Conservation (phyloP, 176 grass and related monocot genomes). For the Triticum timopheevii region DNA sequence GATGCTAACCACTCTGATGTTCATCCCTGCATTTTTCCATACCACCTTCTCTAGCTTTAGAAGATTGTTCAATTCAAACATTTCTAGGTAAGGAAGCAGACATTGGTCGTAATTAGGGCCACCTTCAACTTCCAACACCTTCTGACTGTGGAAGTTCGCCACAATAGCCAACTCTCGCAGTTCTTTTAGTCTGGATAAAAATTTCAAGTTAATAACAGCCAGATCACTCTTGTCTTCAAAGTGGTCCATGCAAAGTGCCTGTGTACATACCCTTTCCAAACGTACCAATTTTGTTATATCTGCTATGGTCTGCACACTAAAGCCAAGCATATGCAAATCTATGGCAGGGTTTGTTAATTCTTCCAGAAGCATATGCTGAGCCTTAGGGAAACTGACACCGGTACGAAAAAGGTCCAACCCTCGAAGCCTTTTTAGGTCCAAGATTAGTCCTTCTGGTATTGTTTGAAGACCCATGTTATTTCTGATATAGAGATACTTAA, state of each 20-base stretch:
- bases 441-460: neutral
- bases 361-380: too few species aligned
- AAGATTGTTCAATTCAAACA: neutral
- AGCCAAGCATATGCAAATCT: neutral
- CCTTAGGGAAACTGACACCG: neutral
- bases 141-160: neutral
- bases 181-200: neutral
- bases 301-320: neutral
- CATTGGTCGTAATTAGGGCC: neutral
- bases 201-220: neutral
- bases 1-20: neutral
- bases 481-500: neutral
- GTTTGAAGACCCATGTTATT: neutral
- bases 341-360: too few species aligned
- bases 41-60: neutral
- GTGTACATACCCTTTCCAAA: neutral
- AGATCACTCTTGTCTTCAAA: neutral
- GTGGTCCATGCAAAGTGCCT: neutral
- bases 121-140: neutral
- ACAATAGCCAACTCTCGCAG: neutral
- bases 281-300: neutral
- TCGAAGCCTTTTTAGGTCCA: neutral
- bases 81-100: neutral
- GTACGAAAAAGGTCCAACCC: neutral
- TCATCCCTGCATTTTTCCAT: neutral